Evolutionary conservation across 1,284 basidiomycete genomes (phyloP), one percentile per base, ranked within the genome.

Genomic region (Ganoderma sinense): DNA sequence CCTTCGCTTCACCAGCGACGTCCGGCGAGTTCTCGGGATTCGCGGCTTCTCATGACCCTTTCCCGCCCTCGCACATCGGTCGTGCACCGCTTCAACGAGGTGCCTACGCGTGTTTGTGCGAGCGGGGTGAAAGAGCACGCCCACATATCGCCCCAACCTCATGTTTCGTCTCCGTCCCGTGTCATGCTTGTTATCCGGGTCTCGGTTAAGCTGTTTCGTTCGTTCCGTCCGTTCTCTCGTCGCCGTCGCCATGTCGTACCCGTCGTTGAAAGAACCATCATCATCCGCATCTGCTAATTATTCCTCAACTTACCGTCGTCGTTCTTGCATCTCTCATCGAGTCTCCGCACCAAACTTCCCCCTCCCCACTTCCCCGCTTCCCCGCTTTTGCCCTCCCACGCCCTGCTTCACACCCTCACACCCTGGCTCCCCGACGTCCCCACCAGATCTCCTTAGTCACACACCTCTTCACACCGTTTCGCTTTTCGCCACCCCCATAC

Each of bases 1-100:
- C 64, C 83, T 99, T 70, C 89, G 97, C 40, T 99, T 99, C 82
- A 98, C 97, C 5, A 94, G 90, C 70, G 97, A 99, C 80, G 97
- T 99, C 29, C 90, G 97, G 73, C 89, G 94, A 74, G 93, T 99
- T 39, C 86, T 99, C 62, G 97, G 97, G 66, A 89, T 99, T 70
- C 91, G 92, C 72, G 87, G 86, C 48, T 87, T 86, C 75, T 85
- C 80, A 79, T 82, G 76, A 81, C 78, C 64, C 60, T 45, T 33
- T n/a, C 41, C 56, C 23, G 31, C 31, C 26, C 62, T 58, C 62
- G 65, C 67, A 55, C 40, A 60, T 41, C 60, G 43, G 14, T 65
- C 43, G 29, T 39, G 36, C 48, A 29, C 43, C 55, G 29, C 69
- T 23, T 64, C 60, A 55, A 18, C 31, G 56, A n/a, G 56, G 20